Evolutionary conservation across 805 yeast species (phyloP).

Genomic region (Candida vaughaniae): DNA sequence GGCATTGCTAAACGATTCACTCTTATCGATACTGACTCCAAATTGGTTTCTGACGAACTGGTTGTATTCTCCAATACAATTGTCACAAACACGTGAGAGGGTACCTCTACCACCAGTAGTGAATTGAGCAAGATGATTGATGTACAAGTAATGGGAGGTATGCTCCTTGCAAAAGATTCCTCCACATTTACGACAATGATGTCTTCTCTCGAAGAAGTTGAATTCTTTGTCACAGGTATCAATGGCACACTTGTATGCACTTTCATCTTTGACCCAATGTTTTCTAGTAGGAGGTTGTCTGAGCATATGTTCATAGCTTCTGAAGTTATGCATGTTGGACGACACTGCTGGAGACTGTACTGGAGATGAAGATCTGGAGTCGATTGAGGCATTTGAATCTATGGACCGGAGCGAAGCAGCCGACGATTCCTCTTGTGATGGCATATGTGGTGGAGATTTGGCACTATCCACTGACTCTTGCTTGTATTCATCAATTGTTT

Average conservation of each 20-base stretch:
- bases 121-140: conserved; percentile 59
- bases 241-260: conserved; percentile 60
- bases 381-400: conserved; percentile 30
- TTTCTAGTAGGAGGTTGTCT: conserved; percentile 50
- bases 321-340: conserved; percentile 6
- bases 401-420: conserved; percentile 29
- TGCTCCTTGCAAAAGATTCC: conserved; percentile 75
- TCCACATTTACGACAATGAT: conserved; percentile 86
- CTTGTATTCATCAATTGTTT: conserved; percentile 26
- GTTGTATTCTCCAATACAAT: conserved; percentile 63
- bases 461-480: conserved; percentile 4
- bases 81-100: conserved; percentile 67
- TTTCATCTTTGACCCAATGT: conserved; percentile 76
- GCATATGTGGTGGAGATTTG: neutral
- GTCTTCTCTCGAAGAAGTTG: conserved; percentile 75
- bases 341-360: conserved; percentile 7
- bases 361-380: conserved; percentile 19
- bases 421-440: conserved; percentile 14
- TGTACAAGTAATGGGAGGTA: conserved; percentile 53
- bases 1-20: no score
- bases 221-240: conserved; percentile 59
- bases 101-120: conserved; percentile 68
- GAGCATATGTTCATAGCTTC: conserved; percentile 26
- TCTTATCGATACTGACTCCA: conserved; percentile 21
- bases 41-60: conserved; percentile 43